Evolutionary conservation across 164 flowering plant genomes (phyloP).

Genomic region (Umbellularia californica): DNA sequence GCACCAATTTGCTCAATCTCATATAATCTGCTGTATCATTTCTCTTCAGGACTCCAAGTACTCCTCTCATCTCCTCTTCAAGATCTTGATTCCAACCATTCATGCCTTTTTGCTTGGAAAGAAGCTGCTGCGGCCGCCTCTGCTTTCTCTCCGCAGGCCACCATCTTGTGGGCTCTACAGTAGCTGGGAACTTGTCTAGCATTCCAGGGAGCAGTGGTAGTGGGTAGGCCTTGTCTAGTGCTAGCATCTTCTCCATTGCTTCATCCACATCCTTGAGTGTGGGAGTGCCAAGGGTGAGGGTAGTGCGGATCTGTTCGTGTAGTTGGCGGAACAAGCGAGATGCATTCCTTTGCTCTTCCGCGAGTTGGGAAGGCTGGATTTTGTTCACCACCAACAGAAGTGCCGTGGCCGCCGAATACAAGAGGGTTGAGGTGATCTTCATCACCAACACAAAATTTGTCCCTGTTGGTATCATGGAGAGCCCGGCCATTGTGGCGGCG

Average conservation of each 20-base stretch:
- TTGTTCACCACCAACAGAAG: constrained; percentile 53
- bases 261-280: constrained; percentile 20
- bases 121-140: neutral
- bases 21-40: constrained; percentile 32
- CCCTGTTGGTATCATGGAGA: constrained; percentile 61
- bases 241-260: constrained; percentile 37
- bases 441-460: constrained; percentile 24
- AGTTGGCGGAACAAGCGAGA: constrained; percentile 55
- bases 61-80: constrained; percentile 31
- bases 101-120: neutral
- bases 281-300: constrained; percentile 26
- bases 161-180: constrained; percentile 42
- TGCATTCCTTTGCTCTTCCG: constrained; percentile 71
- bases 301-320: constrained; percentile 33
- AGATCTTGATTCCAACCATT: constrained; percentile 43
- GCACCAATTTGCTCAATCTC: constrained; percentile 26
- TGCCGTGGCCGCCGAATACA: constrained; percentile 55
- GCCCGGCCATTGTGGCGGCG: constrained; percentile 43
- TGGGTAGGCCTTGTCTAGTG: constrained; percentile 53
- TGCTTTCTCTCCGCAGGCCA: constrained; percentile 19
- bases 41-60: constrained; percentile 22
- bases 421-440: constrained; percentile 37
- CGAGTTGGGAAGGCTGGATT: constrained; percentile 76
- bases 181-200: constrained; percentile 48
- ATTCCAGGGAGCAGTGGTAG: constrained; percentile 45